Evolutionary conservation across 2,329 filamentous ascomycete species (phyloP), one percentile per base, ranked within the genome.

Genomic region (Acrocalymma vagum): DNA sequence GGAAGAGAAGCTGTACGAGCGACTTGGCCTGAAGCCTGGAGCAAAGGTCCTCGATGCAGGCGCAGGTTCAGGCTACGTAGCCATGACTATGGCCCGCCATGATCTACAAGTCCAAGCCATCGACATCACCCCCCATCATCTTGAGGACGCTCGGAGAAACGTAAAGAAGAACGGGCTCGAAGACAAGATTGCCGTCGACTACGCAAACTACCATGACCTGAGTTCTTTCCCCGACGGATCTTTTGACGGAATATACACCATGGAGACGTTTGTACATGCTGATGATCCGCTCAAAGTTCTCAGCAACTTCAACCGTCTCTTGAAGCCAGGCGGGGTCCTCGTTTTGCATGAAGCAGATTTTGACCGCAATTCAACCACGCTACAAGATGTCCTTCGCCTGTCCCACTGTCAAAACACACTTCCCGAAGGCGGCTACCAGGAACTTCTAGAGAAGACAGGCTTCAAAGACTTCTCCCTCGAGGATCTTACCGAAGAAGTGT

Each of bases 251-350:
- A 62, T 77, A 18, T 82, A 81, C 55, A 81, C 78, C 0, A 78
- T 81, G 73, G 78, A 82, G 58, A 80, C 78, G 0, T 72, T 82
- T 30, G 78, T 80, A 0, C 78, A 82, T 51, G 77, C 78, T 1
- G 77, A 73, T 1, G 71, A 80, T 25, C 72, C 76, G 0, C 48
- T 68, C 26, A 60, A 56, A 6, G 78, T 74, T 2, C 61, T 79
- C 2, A 49, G 46, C 5, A 73, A 74, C 13, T 80, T 81, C 60
- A 72, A 68, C 53, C 72, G 77, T 10, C 48, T 79, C 1, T 59
- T 81, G 5, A 63, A 65, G 16, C 77, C 77, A 2, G 78, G 78
- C 18, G 78, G 78, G 1, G 63, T 64, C 2, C 31, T 81, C 6
- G 72, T 68, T 1, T 54, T 78, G 29, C 70, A 73, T 51, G 77